Base-by-base conservation (phyloP, 345 rosid species). In the Citropsis articulata region DNA sequence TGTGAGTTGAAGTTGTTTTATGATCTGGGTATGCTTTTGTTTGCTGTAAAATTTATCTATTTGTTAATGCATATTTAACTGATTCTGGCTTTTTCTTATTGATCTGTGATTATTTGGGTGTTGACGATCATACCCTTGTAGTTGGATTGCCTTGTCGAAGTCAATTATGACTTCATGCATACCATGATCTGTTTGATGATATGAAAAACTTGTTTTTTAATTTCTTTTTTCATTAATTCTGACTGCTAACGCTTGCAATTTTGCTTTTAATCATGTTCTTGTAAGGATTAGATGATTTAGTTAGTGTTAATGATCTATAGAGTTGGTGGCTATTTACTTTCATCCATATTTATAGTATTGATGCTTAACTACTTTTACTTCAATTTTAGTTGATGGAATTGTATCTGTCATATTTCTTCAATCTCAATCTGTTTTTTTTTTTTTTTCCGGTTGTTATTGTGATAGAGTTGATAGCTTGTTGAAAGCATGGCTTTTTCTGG, bases 401-500 rank as follows among this genome's bases (percentile, higher is more conserved):
- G 67, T 64, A 63, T 80, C 55, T 48, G 22, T 53, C 42, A 19
- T 10, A 18, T 36, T 24, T 12, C 30, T 66, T 40, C 30, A 67
- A 66, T 77, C 36, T 78, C 66, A 67, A 60, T 50, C 64, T 81
- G 31, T 5, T 9, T 73, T 1, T 75, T 50, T 75, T 9, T 40
- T 1, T 24, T 71, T 76, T 57, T 78, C 28, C 59, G 66, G 50
- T 60, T 72, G 50, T 76, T 73, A 50, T 60, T 45, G 69, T 50
- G 56, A 78, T 76, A 53, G 74, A 82, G 76, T 42, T 80, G 78
- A 48, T 72, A 81, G 78, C 84, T 80, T 72, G 30, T 71, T 33
- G 66, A 66, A 81, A 87, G 81, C 84, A 93, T 95, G 98, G 90
- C 94, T 79, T 80, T 84, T 76, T 82, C 92, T 80, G 89, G 89